phyloP scores from a whole-genome alignment of 345 rosid genomes.

The Euclidium syriacum region DNA sequence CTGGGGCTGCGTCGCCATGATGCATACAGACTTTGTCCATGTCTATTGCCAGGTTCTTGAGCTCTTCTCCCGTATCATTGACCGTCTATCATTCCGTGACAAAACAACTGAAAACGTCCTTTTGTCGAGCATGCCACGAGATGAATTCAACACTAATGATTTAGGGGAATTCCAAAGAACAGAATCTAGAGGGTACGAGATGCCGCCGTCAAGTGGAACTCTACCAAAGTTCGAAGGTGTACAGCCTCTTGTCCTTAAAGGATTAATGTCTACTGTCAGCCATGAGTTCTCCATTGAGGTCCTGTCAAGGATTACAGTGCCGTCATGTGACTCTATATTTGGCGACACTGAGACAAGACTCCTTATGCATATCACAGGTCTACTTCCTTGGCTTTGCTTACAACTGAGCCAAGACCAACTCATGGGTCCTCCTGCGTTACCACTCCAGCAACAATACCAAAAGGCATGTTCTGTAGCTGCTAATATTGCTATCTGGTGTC shows the following conservation, averaged over 20 bases:
- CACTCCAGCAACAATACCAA: slow-evolving; percentile 81
- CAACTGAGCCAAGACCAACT: slow-evolving; percentile 69
- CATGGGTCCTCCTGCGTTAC: slow-evolving; percentile 57
- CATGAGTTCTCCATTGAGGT: slow-evolving; percentile 88
- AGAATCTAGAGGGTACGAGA: slow-evolving; percentile 64
- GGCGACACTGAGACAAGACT: slow-evolving; percentile 93
- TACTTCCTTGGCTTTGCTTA: slow-evolving; percentile 98
- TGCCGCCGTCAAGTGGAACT: slow-evolving; percentile 65
- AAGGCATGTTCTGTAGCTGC: slow-evolving; percentile 86
- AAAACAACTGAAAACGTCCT: slow-evolving; percentile 94
- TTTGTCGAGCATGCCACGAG: slow-evolving; percentile 97
- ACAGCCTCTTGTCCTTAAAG: slow-evolving; percentile 97
- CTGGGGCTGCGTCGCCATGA: slow-evolving; percentile 99
- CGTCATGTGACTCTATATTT: slow-evolving; percentile 92
- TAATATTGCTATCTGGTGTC: slow-evolving; percentile 83
- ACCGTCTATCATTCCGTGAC: slow-evolving; percentile 81
- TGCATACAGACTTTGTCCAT: slow-evolving; percentile 98
- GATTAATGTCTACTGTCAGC: slow-evolving; percentile 88
- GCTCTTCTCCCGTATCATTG: slow-evolving; percentile 92
- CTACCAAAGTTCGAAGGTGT: slow-evolving; percentile 92
- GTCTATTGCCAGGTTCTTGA: slow-evolving; percentile 97
- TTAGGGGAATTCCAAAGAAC: slow-evolving; percentile 58
- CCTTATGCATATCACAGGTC: slow-evolving; percentile 91
- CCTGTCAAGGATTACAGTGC: slow-evolving; percentile 77
- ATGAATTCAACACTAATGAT: slow-evolving; percentile 54